phyloP scores from a whole-genome alignment of 2,329 filamentous ascomycete species.

The Hypocreales sp. region DNA sequence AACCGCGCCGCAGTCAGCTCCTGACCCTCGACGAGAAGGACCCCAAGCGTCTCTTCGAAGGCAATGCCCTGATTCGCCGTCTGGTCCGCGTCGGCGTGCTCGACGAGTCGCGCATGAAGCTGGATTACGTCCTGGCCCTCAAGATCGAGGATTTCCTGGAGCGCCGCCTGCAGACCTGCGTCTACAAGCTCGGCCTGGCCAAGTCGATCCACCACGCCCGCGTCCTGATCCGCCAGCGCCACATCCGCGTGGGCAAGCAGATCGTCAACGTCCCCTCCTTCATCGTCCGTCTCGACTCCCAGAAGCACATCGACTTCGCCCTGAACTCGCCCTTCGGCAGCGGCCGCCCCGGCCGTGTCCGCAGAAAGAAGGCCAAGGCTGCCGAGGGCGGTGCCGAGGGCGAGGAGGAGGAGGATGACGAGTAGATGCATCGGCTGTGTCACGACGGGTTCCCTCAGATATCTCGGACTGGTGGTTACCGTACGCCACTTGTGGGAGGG shows the following conservation, averaged over 20 bases:
- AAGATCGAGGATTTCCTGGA: conserved; percentile 99
- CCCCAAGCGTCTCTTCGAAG: conserved; percentile 99
- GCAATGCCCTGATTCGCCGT: conserved; percentile 99
- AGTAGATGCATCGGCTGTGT: conserved; percentile 30
- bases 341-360: conserved; percentile 90
- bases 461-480: conserved; percentile 14
- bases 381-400: conserved; percentile 71
- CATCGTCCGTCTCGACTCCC: conserved; percentile 98
- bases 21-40: conserved; percentile 99
- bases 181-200: conserved; percentile 99
- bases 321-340: conserved; percentile 96
- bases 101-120: conserved; percentile 99
- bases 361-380: conserved; percentile 99
- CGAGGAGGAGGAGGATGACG: conserved; percentile 77
- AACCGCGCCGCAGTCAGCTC: conserved; percentile 60
- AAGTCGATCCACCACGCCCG: conserved; percentile 99
- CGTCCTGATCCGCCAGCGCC: conserved; percentile 98
- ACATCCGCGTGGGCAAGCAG: conserved; percentile 99
- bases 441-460: conserved; percentile 14
- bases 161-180: conserved; percentile 98
- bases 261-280: conserved; percentile 99
- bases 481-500: conserved; percentile 22
- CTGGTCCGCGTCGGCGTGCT: conserved; percentile 99
- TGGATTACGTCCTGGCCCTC: conserved; percentile 99
- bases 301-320: conserved; percentile 99